Evolutionary conservation across 2,329 filamentous ascomycete species (phyloP), one percentile per base, ranked within the genome.

Genomic region (Aspergillus pseudoterreus): DNA sequence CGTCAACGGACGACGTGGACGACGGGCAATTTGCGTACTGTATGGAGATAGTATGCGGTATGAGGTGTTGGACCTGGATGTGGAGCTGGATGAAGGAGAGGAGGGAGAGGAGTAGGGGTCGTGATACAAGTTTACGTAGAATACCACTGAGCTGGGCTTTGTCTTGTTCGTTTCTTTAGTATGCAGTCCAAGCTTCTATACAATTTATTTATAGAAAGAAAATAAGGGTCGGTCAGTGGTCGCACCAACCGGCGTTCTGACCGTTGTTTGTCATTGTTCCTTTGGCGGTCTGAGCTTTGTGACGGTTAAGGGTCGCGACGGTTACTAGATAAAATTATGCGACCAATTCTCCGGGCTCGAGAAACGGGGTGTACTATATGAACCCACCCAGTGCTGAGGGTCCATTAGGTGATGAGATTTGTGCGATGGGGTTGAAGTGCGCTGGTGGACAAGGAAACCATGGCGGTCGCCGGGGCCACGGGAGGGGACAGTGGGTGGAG

Each of bases 1-100:
- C 32, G 75, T 83, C 2, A 84, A 84, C 59, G 82, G 81, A 17
- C 69, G 80, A 10, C 76, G 75, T 50, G 78, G 76, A 1, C 71
- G 81, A 56, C 67, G 79, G 52, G 76, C 78, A 3, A 71, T 81
- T 17, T 76, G 81, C 47, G 77, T 84, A 24, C 62, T 84, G 53
- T 82, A 80, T 42, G 72, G 77, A 24, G 77, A 81, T 61, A 66
- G 71, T 33, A 71, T 78, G 61, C 75, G 78, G 53, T 84, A 82
- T 65, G 72, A 77, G 44, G 76, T 84, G 12, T 66, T 83, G 52
- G 81, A 84, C 64, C 60, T 85, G 57, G 81, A 77, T 61, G 70
- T 75, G 56, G 71, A 68, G 36, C 64, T 62, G 43, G 66, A 67
- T 10, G 67, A 60, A 6, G 63, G 66, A 6, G 57, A 56, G 11